Conservation (phyloP, 371 early-diverging fungal species). For the Mucor velutinosus region DNA sequence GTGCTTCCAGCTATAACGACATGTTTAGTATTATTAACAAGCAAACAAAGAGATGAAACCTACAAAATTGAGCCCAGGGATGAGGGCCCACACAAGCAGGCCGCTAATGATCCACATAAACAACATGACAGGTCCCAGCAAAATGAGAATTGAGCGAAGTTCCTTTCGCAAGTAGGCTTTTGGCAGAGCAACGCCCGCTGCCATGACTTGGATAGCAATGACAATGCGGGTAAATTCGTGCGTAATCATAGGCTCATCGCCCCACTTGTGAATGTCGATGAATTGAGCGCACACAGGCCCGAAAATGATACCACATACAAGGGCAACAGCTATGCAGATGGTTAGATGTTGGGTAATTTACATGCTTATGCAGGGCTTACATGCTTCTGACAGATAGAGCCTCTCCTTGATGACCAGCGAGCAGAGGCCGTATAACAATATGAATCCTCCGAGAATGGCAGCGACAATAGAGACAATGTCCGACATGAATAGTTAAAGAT, state of each 20-base stretch:
- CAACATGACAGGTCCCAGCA: conserved; percentile 81
- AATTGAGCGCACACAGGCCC: conserved; percentile 69
- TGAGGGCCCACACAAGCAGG: conserved; percentile 33
- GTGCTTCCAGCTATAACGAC: conserved; percentile 32
- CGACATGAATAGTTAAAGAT: background rate
- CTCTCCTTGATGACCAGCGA: conserved; percentile 90
- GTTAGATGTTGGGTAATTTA: background rate
- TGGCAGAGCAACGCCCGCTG: conserved; percentile 67
- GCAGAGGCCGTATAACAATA: conserved; percentile 78
- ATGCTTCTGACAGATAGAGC: conserved; percentile 88
- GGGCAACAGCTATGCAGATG: conserved; percentile 66
- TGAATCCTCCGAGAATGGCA: conserved; percentile 78
- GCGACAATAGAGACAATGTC: conserved; percentile 29
- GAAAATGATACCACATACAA: conserved; percentile 82
- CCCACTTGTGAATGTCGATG: conserved; percentile 41
- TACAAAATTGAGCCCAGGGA: conserved; percentile 43
- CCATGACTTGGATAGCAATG: conserved; percentile 84
- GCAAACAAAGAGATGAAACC: background rate
- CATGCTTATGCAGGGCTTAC: conserved; percentile 40
- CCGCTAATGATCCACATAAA: conserved; percentile 61
- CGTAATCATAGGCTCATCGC: conserved; percentile 45
- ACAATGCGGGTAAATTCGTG: conserved; percentile 76
- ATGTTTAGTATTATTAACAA: background rate
- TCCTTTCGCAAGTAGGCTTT: conserved; percentile 66
- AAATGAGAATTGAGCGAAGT: conserved; percentile 59